These are phyloP conservation scores for Cucurbita ficifolia DNA, from an alignment of 306 rosid species.

Conservation along the genomic window DNA sequence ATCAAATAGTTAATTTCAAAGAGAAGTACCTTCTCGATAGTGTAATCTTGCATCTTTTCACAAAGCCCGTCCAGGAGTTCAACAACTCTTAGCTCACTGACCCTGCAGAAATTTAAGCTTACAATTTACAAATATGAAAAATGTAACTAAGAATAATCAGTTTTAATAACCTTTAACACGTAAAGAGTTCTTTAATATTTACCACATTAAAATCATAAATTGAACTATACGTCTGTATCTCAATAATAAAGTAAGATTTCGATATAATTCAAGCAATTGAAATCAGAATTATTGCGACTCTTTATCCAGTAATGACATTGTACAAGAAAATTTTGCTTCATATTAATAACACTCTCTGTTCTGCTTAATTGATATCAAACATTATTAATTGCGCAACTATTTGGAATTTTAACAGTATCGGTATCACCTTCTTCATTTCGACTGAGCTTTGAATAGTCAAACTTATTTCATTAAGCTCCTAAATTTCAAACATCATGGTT, in stretches of 20 bases:
- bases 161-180: not conserved
- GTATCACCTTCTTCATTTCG: not conserved
- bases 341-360: not conserved
- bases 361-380: not conserved
- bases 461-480: not conserved
- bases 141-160: constrained; percentile 7
- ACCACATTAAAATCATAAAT: not conserved
- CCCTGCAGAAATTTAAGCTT: constrained; percentile 25
- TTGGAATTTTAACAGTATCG: not conserved
- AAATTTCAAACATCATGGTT: not conserved
- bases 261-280: not conserved
- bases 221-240: not conserved
- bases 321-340: not conserved
- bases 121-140: not conserved
- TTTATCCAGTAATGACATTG: not conserved
- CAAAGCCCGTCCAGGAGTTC: constrained; percentile 95
- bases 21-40: constrained; percentile 42
- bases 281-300: not conserved
- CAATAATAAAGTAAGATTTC: not conserved
- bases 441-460: not conserved
- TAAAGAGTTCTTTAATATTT: not conserved
- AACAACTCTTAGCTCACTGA: constrained; percentile 77
- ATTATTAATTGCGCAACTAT: not conserved
- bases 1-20: not conserved
- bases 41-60: constrained; percentile 90